Conservation (phyloP, 768 basidiomycete genomes). For the Collybia sordida region DNA sequence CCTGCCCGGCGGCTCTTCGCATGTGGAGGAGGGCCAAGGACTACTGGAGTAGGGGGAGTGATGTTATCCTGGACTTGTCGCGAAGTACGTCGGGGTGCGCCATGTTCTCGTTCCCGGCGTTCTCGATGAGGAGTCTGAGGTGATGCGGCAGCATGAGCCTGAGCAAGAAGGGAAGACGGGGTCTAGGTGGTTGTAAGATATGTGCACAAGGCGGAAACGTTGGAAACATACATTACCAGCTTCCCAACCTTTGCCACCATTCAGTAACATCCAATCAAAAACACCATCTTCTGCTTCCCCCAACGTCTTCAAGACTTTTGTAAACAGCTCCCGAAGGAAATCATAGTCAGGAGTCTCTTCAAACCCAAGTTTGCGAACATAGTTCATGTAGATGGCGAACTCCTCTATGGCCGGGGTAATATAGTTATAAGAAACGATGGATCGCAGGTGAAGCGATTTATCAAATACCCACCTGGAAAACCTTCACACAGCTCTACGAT, state of each 20-base stretch:
- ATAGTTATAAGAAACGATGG: constrained; percentile 3
- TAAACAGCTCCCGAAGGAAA: constrained; percentile 92
- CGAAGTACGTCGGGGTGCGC: constrained; percentile 48
- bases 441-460: constrained; percentile 10
- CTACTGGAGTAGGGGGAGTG: constrained; percentile 56
- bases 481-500: constrained; percentile 95
- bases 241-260: constrained; percentile 96
- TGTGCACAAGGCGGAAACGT: constrained; percentile 2
- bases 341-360: constrained; percentile 98
- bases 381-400: constrained; percentile 98
- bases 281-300: constrained; percentile 90
- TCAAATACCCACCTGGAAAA: constrained; percentile 72
- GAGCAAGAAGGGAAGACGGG: constrained; percentile 40
- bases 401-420: constrained; percentile 68
- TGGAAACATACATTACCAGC: constrained; percentile 67
- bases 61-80: constrained; percentile 56
- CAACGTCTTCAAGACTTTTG: constrained; percentile 84
- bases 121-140: constrained; percentile 58
- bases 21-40: constrained; percentile 66
- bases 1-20: constrained; percentile 57
- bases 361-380: constrained; percentile 97
- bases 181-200: constrained; percentile 29
- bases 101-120: constrained; percentile 56
- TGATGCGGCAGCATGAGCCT: constrained; percentile 53
- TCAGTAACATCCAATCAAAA: constrained; percentile 96